Evolutionary conservation across 139 green algal species (phyloP).

Genomic region (Chloropicon primus): DNA sequence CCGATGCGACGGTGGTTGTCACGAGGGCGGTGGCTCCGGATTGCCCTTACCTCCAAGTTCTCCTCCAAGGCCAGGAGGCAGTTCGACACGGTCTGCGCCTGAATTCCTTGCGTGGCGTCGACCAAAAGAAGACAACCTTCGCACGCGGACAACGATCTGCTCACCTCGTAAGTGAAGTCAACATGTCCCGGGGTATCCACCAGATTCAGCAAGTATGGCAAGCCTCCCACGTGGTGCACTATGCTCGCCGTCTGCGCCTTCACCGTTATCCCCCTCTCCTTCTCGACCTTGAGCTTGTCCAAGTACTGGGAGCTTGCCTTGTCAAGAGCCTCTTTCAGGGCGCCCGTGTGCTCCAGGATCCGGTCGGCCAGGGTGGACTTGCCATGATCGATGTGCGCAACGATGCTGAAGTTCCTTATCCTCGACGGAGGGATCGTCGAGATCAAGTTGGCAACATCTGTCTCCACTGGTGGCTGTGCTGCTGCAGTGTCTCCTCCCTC

Average conservation of each 20-base stretch:
- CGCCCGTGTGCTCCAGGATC: constrained; percentile 41
- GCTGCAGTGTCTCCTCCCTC: no score
- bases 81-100: constrained; percentile 74
- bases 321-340: constrained; percentile 11
- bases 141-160: not conserved
- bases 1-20: no score
- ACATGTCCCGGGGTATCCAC: constrained; percentile 31
- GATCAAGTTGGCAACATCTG: not conserved
- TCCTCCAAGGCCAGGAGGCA: constrained; percentile 84
- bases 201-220: constrained; percentile 69
- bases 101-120: constrained; percentile 57
- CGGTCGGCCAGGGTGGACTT: constrained; percentile 69
- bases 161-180: constrained; percentile 12
- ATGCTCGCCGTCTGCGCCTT: constrained; percentile 79
- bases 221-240: constrained; percentile 35
- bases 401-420: constrained; percentile 73
- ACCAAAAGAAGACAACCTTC: constrained; percentile 74
- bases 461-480: no score
- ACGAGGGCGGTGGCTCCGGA: no score
- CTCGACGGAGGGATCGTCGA: constrained; percentile 8
- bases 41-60: no score
- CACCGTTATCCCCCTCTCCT: constrained; percentile 83
- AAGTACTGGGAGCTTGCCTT: constrained; percentile 41
- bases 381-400: constrained; percentile 78
- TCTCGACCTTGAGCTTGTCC: constrained; percentile 61